These are phyloP conservation scores for Leishmania tropica DNA, from an alignment of 208 protist species.

Conservation along the genomic window DNA sequence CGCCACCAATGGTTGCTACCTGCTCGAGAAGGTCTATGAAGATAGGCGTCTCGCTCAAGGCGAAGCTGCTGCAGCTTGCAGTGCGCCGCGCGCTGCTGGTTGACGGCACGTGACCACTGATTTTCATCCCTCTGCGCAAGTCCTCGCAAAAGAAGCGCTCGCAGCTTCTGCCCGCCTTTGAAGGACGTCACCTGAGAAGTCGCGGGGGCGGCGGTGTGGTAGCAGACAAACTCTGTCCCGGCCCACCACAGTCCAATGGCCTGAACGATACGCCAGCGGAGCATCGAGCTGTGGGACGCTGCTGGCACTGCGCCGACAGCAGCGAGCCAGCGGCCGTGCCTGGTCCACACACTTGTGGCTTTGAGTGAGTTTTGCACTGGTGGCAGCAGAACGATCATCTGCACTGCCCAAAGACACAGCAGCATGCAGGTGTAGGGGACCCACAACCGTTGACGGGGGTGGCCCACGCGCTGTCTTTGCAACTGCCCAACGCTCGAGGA, in stretches of 20 bases:
- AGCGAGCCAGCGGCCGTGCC: conserved; percentile 6
- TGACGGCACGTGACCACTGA: conserved; percentile 9
- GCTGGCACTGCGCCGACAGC: conserved; percentile 9
- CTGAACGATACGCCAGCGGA: conserved; percentile 5
- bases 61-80: conserved; percentile 24
- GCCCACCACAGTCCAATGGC: conserved; percentile 32
- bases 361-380: conserved; percentile 13
- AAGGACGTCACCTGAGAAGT: background rate
- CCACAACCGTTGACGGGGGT: conserved; percentile 17
- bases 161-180: background rate
- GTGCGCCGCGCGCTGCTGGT: conserved; percentile 15
- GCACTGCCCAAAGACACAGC: conserved; percentile 20
- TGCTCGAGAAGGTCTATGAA: background rate
- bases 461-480: background rate
- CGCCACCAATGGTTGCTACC: background rate
- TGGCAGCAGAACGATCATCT: background rate
- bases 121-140: conserved; percentile 3
- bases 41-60: conserved; percentile 9
- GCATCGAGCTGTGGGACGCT: background rate
- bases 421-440: conserved; percentile 9
- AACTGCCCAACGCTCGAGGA: background rate
- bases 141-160: background rate
- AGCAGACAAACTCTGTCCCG: conserved; percentile 21
- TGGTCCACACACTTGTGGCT: background rate
- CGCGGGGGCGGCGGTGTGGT: conserved; percentile 9